A percentile compares a stretch with the other conserved stretches of the same genome.
These are phyloP conservation scores for Vaucheria bursata DNA, from an alignment of 352 stramenopile species.

Conservation along the genomic window DNA sequence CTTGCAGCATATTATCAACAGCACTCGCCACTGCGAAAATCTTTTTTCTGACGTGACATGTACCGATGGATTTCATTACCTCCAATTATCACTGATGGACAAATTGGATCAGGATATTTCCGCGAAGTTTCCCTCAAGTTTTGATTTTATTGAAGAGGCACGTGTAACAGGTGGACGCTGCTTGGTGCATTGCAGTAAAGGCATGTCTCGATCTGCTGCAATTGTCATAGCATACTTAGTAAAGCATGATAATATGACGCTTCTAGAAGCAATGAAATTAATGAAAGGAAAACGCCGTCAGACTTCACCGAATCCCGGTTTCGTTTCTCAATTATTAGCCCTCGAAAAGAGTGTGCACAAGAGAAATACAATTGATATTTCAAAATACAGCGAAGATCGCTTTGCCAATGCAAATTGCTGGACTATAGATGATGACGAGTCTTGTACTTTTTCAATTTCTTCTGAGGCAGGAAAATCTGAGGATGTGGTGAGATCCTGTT, in stretches of 20 bases:
- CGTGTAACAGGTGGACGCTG: neutral
- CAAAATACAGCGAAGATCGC: slow-evolving; percentile 15
- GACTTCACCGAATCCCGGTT: slow-evolving; percentile 18
- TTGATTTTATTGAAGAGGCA: slow-evolving; percentile 15
- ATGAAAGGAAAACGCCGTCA: slow-evolving; percentile 3
- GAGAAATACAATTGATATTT: neutral
- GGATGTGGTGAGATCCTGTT: too few species aligned
- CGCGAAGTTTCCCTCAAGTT: neutral
- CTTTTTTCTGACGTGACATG: too few species aligned
- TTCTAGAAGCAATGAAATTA: slow-evolving; percentile 12
- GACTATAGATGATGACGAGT: neutral
- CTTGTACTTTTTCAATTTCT: neutral
- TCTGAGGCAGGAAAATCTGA: too few species aligned
- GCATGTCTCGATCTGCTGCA: slow-evolving; percentile 5
- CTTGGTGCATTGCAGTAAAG: slow-evolving; percentile 22
- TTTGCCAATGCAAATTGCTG: neutral
- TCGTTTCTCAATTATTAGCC: slow-evolving; percentile 12
- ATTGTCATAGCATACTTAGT: slow-evolving; percentile 19
- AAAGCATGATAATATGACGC: slow-evolving; percentile 6
- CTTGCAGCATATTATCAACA: too few species aligned
- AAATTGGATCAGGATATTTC: neutral
- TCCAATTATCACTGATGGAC: slow-evolving; percentile 8
- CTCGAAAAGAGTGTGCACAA: slow-evolving; percentile 4
- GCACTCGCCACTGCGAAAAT: too few species aligned
- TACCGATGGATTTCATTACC: too few species aligned